phyloP scores from a whole-genome alignment of 1,284 basidiomycete genomes.

The Paramarasmius palmivorus region DNA sequence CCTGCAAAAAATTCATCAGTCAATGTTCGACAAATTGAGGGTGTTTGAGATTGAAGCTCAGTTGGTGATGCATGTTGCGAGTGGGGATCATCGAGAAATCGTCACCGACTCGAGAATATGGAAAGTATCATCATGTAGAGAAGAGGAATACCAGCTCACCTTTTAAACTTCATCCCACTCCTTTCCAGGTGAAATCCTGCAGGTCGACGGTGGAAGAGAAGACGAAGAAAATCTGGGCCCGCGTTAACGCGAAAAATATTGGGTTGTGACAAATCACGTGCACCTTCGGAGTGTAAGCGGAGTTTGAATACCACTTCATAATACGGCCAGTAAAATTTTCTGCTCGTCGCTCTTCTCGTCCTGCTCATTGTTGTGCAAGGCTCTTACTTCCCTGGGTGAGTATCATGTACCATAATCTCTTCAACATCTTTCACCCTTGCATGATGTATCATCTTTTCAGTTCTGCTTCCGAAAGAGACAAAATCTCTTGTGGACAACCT shows the following conservation, averaged over 20 bases:
- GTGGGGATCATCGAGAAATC: conserved; percentile 61
- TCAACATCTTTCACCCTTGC: background rate
- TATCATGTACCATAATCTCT: too few species aligned
- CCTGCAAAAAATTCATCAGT: conserved; percentile 11
- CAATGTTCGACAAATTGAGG: conserved; percentile 11
- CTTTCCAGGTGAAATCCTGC: too few species aligned
- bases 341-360: too few species aligned
- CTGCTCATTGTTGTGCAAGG: too few species aligned
- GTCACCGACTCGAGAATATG: conserved; percentile 71
- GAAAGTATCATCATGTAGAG: conserved; percentile 57
- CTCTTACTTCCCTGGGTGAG: background rate
- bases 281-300: too few species aligned
- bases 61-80: conserved; percentile 85
- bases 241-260: too few species aligned
- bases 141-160: background rate
- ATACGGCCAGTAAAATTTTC: too few species aligned
- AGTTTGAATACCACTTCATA: too few species aligned
- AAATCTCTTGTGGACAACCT: conserved; percentile 71
- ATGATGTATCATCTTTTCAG: conserved; percentile 65
- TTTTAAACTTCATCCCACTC: too few species aligned
- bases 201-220: too few species aligned
- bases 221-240: too few species aligned
- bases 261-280: too few species aligned
- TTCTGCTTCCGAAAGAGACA: conserved; percentile 81
- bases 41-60: conserved; percentile 40